Base-by-base conservation (phyloP, 2,329 filamentous ascomycete species). In the Paecilomyces fulvus region DNA sequence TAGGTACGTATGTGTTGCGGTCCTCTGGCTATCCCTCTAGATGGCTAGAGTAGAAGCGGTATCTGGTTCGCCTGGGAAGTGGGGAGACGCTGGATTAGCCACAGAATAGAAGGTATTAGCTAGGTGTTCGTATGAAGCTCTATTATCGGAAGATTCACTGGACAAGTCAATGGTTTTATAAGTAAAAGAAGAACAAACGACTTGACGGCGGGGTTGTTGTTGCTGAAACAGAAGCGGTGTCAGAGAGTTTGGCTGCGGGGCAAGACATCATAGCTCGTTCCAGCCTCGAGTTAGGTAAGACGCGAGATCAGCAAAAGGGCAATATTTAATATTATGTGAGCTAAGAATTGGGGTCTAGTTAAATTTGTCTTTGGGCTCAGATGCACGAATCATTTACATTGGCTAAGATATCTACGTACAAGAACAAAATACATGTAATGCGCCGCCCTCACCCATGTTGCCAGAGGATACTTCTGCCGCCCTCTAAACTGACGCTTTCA, bases 401-500 rank as follows among this genome's bases (percentile, higher is more conserved):
- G 2, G n/a, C n/a, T n/a, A 9, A 8, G n/a, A 17, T 43, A 7
- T 43, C 5, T 43, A 17, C 37, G 20, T 9, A 37, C 6, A 17
- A n/a, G 37, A 43, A 43, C 5, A 5, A 43, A 20, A 43, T 17
- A 17, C n/a, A 43, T 17, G 9, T 43, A 17, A 20, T 43, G 37
- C 48, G 7, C 23, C 8, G 7, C 9, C 5, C 7, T 52, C 62
- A 76, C 14, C 73, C 76, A 63, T 77, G 74, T 61, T 79, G 77
- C 69, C 75, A 74, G 23, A 77, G 50, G 4, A 61, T 57, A 9
- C 70, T 74, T 25, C 65, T 74, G 55, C 69, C 67, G 0, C 75
- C 75, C 56, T 73, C 65, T n/a, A 74, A 64, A 53, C 73, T 72
- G 5, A 75, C 68, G 8, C 60, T 59, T 57, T 77, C 76, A 61